Evolutionary conservation across 306 rosid species (phyloP).

Genomic region (Chamaecrista fasciculata): DNA sequence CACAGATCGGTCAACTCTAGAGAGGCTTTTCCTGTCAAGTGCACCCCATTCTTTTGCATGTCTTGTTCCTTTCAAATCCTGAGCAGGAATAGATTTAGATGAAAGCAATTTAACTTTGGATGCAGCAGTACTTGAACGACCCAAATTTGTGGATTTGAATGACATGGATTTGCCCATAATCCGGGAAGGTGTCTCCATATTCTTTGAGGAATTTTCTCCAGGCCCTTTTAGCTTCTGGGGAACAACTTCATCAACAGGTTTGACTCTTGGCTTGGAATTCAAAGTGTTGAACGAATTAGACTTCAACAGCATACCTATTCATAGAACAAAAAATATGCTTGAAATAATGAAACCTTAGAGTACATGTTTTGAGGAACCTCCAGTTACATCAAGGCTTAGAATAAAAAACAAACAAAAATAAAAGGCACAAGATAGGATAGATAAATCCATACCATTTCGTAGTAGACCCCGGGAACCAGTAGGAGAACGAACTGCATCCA

Average conservation of each 20-base stretch:
- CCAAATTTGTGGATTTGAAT: conserved; percentile 51
- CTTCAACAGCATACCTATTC: conserved; percentile 63
- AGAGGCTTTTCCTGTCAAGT: conserved; percentile 55
- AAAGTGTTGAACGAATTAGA: conserved; percentile 66
- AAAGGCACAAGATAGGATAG: conserved; percentile 10
- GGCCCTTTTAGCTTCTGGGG: conserved; percentile 59
- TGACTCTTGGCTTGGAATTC: conserved; percentile 64
- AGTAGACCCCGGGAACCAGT: conserved; percentile 43
- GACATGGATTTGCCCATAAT: conserved; percentile 62
- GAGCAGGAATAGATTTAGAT: conserved; percentile 40
- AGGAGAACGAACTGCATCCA: conserved; percentile 45
- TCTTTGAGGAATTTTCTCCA: conserved; percentile 54
- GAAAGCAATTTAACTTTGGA: conserved; percentile 74
- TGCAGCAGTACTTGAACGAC: conserved; percentile 51
- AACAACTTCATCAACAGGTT: conserved; percentile 61
- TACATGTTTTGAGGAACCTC: conserved; percentile 13
- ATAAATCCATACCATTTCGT: conserved; percentile 44
- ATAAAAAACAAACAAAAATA: background rate
- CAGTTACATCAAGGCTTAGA: conserved; percentile 1
- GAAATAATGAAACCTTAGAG: conserved; percentile 16
- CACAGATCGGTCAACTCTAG: conserved; percentile 60
- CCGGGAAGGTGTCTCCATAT: conserved; percentile 52
- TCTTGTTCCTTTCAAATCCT: conserved; percentile 61
- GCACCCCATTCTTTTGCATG: conserved; percentile 56
- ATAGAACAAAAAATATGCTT: conserved; percentile 20